Evolutionary conservation across 495 filamentous ascomycete species (phyloP).

Genomic region (Neurospora cerealis): DNA sequence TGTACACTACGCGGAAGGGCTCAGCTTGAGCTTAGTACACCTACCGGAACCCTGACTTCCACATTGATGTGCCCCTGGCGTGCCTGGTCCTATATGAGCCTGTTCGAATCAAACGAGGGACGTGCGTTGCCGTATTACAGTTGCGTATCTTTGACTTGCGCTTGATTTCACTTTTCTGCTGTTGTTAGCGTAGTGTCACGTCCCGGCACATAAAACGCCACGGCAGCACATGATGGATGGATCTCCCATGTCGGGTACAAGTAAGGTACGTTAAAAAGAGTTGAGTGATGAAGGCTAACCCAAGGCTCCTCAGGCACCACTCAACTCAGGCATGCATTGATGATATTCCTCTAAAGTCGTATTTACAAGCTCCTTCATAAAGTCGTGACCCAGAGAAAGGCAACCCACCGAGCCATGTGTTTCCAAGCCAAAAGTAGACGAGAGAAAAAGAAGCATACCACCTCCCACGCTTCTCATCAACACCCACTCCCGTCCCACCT

Average conservation of each 20-base stretch:
- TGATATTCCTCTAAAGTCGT: not conserved
- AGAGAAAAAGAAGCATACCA: conserved; percentile 26
- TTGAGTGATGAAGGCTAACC: not conserved
- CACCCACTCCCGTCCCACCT: conserved; percentile 6
- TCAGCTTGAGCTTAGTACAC: not conserved
- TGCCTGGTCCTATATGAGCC: not conserved
- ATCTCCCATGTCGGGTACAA: not conserved
- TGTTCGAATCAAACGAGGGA: not conserved
- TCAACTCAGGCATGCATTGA: not conserved
- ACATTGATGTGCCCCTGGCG: not conserved
- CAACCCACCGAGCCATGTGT: conserved; percentile 10
- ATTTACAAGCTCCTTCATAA: conserved; percentile 1
- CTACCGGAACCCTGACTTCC: not conserved
- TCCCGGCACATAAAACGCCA: not conserved
- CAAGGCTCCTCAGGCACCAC: not conserved
- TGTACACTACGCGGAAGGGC: not conserved
- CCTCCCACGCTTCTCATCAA: conserved; percentile 1
- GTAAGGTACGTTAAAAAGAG: not conserved
- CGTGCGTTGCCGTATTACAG: not conserved
- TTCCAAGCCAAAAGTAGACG: conserved; percentile 31
- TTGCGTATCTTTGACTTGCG: not conserved
- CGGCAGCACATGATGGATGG: not conserved
- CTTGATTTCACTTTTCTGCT: not conserved
- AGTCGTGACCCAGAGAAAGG: conserved; percentile 2
- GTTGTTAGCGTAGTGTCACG: not conserved